Evolutionary conservation across 163 green algal species (phyloP), one percentile per base, ranked within the genome.

Genomic region (Scenedesmus sp.): DNA sequence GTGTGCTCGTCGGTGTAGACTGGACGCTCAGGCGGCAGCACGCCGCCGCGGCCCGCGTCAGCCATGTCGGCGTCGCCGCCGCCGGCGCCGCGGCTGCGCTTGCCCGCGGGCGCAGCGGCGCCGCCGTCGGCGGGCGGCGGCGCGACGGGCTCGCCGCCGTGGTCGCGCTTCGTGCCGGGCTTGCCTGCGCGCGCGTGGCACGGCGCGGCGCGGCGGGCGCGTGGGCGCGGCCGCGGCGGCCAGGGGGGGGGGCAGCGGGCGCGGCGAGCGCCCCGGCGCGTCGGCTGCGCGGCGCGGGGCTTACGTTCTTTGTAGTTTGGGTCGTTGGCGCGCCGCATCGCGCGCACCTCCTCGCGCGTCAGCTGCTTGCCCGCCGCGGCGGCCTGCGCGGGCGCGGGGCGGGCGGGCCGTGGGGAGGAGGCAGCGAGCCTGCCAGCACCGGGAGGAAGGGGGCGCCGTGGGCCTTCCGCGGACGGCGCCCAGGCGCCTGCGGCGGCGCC

Each of bases 281-380:
- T n/a, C n/a, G n/a, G n/a, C n/a, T n/a, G n/a, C n/a, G n/a, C n/a
- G n/a, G 47, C 17, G 14, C 29, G 18, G 0, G 17, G 47, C 67
- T 77, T 36, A 77, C 69, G 69, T 60, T 73, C 63, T 65, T 81
- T 81, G 63, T 86, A 96, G 82, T 95, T 96, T 39, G 91, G 93
- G 79, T 97, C 93, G 3, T 81, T 85, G 26, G 89, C 73, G 56
- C 88, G 90, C 22, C 93, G 86, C 83, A 93, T 87, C 11, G 69
- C 71, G 53, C 65, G 71, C 53, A 92, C 77, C 67, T 96, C 89
- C 42, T 95, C 89, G 48, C 78, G 85, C n/a, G 63, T 87, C 66
- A 96, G 79, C 82, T 89, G 81, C 11, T 84, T n/a, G n/a, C n/a
- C n/a, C n/a, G n/a, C n/a, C n/a, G n/a, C n/a, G n/a, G n/a, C n/a